These are phyloP conservation scores for Phlebiopsis flavidoalba DNA, from an alignment of 768 basidiomycete species.

Conservation along the genomic window DNA sequence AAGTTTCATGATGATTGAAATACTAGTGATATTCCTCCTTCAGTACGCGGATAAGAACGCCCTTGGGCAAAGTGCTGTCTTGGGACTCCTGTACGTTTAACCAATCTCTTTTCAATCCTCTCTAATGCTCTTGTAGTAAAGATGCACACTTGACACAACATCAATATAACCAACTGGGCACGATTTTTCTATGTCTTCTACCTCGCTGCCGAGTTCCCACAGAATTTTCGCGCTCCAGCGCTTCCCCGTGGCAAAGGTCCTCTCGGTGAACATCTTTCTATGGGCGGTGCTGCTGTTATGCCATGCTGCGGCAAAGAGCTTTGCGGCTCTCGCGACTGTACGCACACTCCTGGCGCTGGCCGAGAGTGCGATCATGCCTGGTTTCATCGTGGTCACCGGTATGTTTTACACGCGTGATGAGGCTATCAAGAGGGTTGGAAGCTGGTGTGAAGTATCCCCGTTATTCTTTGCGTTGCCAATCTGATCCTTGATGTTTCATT, in stretches of 20 bases:
- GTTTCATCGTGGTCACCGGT: constrained; percentile 67
- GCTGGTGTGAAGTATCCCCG: constrained; percentile 40
- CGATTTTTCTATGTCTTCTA: constrained; percentile 75
- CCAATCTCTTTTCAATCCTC: background rate
- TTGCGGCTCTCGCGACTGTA: constrained; percentile 62
- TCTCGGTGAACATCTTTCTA: constrained; percentile 78
- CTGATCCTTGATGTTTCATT: background rate
- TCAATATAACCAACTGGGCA: constrained; percentile 64
- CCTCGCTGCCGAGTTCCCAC: constrained; percentile 60
- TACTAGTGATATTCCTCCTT: constrained; percentile 46
- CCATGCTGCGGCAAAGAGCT: constrained; percentile 66
- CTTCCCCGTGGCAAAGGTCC: constrained; percentile 78
- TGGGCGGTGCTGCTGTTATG: constrained; percentile 62
- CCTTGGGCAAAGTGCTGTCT: constrained; percentile 64
- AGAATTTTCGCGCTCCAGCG: constrained; percentile 72
- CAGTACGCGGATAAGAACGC: constrained; percentile 57
- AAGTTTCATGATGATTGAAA: background rate
- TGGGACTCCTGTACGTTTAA: constrained; percentile 55
- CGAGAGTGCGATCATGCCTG: constrained; percentile 76
- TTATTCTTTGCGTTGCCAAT: background rate
- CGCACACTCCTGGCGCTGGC: constrained; percentile 71
- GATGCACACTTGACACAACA: constrained; percentile 1
- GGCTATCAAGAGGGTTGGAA: constrained; percentile 41
- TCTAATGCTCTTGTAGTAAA: background rate
- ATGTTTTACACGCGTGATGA: constrained; percentile 51